These are phyloP conservation scores for Calonectria leucothoes DNA, from an alignment of 2,329 filamentous ascomycete genomes.

Conservation along the genomic window DNA sequence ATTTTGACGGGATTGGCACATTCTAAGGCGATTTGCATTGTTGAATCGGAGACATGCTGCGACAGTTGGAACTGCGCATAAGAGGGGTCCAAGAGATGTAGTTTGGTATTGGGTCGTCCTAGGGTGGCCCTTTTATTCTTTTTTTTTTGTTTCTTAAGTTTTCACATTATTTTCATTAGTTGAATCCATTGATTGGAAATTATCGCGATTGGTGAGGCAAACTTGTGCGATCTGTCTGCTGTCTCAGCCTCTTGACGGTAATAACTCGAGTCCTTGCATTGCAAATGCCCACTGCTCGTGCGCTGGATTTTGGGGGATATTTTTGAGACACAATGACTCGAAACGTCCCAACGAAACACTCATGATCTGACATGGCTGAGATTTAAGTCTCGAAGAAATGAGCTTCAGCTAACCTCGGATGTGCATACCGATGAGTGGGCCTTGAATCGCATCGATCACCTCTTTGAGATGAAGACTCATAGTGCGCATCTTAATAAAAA, in stretches of 20 bases:
- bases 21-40: neutral
- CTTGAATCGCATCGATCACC: neutral
- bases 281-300: neutral
- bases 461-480: neutral
- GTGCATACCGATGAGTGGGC: neutral
- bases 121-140: no score
- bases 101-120: neutral
- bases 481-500: neutral
- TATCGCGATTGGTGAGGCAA: neutral
- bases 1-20: neutral
- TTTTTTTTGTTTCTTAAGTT: no score
- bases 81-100: neutral
- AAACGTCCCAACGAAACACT: neutral
- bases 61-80: neutral
- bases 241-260: neutral
- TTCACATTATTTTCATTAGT: neutral
- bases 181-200: neutral
- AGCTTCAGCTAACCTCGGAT: neutral
- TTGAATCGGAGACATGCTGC: neutral
- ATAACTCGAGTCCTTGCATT: neutral
- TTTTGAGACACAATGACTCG: neutral
- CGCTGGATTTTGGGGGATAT: neutral
- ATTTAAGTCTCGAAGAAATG: neutral
- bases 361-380: neutral
- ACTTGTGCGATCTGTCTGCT: neutral